Conservation (phyloP, 2,329 filamentous ascomycete genomes). For the Colletotrichum sp. region DNA sequence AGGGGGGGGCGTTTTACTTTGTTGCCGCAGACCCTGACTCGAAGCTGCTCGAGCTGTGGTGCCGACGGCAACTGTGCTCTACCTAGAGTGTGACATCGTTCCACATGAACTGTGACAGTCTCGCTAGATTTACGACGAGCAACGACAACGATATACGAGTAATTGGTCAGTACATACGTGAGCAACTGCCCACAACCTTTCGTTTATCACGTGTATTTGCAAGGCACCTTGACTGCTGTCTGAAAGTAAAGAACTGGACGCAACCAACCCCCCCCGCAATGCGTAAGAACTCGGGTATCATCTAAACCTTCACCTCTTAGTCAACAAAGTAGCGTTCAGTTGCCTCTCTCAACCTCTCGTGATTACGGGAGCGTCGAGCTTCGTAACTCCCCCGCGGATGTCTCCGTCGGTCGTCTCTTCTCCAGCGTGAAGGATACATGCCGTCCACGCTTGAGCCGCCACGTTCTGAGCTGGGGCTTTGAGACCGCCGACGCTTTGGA, state of each 20-base stretch:
- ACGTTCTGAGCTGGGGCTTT: slow-evolving; percentile 1
- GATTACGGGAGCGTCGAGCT: slow-evolving; percentile 5
- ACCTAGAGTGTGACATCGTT: not conserved
- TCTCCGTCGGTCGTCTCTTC: slow-evolving; percentile 17
- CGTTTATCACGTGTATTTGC: not conserved
- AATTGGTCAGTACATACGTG: not conserved
- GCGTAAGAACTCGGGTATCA: not conserved
- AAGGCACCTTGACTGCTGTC: not conserved
- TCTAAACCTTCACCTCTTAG: not conserved
- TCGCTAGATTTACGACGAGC: not conserved
- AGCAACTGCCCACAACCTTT: not conserved
- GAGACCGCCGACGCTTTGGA: slow-evolving; percentile 9
- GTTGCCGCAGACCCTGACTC: not conserved
- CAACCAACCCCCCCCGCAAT: not conserved
- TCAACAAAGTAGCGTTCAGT: slow-evolving; percentile 12
- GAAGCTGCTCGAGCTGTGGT: not conserved
- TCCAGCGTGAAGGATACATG: slow-evolving; percentile 21
- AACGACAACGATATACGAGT: not conserved
- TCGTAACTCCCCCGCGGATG: not conserved
- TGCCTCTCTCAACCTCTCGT: slow-evolving; percentile 7
- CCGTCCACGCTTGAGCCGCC: not conserved
- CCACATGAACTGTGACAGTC: not conserved
- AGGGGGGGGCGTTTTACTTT: not conserved
- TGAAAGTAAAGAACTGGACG: not conserved
- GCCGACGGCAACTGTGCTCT: not conserved